phyloP scores from a whole-genome alignment of 2,329 filamentous ascomycete genomes.

The Pseudomassariella vexata region DNA sequence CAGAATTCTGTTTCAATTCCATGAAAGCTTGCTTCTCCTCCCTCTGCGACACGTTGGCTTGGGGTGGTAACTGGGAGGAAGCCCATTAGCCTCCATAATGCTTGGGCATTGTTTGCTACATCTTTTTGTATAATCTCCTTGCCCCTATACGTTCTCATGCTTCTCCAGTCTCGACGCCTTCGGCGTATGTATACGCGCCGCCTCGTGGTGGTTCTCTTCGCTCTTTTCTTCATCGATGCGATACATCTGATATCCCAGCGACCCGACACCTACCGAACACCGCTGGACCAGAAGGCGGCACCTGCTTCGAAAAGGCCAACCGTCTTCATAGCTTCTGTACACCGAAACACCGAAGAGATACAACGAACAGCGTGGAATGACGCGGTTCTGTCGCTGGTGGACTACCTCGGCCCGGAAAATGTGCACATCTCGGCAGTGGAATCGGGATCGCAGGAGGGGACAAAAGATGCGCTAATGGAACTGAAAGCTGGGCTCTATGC shows the following conservation, averaged over 20 bases:
- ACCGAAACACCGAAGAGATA: conserved; percentile 60
- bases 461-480: conserved; percentile 54
- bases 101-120: no score
- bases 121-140: no score
- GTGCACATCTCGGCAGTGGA: conserved; percentile 62
- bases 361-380: conserved; percentile 55
- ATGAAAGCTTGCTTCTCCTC: no score
- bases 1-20: no score
- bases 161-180: conserved; percentile 27
- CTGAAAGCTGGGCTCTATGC: conserved; percentile 48
- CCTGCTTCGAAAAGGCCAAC: background rate
- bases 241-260: conserved; percentile 22
- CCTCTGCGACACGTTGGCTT: no score
- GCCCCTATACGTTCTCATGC: conserved; percentile 28
- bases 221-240: conserved; percentile 28
- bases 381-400: conserved; percentile 49
- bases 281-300: conserved; percentile 12
- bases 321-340: conserved; percentile 61
- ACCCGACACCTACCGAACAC: conserved; percentile 22
- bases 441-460: conserved; percentile 62
- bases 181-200: conserved; percentile 28
- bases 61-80: no score
- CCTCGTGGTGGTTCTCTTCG: conserved; percentile 22
- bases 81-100: no score
- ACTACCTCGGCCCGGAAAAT: conserved; percentile 53